A percentile compares a stretch with the other conserved stretches of the same genome.
These are phyloP conservation scores for Fomitopsis serialis DNA, from an alignment of 768 basidiomycete species.

Conservation along the genomic window DNA sequence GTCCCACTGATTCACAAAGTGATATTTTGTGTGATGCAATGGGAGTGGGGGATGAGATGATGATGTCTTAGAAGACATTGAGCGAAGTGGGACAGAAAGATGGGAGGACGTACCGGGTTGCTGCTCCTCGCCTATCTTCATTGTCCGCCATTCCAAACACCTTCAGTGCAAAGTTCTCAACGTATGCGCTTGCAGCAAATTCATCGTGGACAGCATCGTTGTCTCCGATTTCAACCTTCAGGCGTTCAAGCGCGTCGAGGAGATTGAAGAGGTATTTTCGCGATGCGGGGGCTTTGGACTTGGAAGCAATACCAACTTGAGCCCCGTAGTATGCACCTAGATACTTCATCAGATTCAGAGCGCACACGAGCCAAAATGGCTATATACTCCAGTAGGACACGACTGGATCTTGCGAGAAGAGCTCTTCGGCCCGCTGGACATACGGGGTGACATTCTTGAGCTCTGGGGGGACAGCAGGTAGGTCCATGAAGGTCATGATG, in stretches of 20 bases:
- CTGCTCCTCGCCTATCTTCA: slow-evolving; percentile 76
- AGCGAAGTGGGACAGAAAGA: background rate
- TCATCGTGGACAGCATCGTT: slow-evolving; percentile 84
- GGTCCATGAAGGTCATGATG: slow-evolving; percentile 35
- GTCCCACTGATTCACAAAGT: slow-evolving; percentile 52
- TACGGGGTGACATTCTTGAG: slow-evolving; percentile 73
- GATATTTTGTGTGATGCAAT: background rate
- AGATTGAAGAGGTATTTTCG: slow-evolving; percentile 68
- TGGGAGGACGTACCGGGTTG: slow-evolving; percentile 56
- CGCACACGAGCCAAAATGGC: background rate
- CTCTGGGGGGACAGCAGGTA: slow-evolving; percentile 53
- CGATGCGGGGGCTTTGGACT: slow-evolving; percentile 57
- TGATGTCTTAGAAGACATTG: background rate
- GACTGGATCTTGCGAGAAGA: slow-evolving; percentile 75
- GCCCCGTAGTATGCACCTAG: slow-evolving; percentile 89
- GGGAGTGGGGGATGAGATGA: background rate
- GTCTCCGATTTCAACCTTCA: slow-evolving; percentile 70
- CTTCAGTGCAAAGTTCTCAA: slow-evolving; percentile 91
- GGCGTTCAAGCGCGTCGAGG: slow-evolving; percentile 70
- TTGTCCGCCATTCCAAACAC: slow-evolving; percentile 89
- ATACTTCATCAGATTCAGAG: slow-evolving; percentile 2
- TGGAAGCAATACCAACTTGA: slow-evolving; percentile 76
- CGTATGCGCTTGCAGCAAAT: slow-evolving; percentile 76
- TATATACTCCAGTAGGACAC: slow-evolving; percentile 94
- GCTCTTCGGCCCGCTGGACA: slow-evolving; percentile 87